These are phyloP conservation scores for Alternaria panax DNA, from an alignment of 2,329 filamentous ascomycete species.

Conservation along the genomic window DNA sequence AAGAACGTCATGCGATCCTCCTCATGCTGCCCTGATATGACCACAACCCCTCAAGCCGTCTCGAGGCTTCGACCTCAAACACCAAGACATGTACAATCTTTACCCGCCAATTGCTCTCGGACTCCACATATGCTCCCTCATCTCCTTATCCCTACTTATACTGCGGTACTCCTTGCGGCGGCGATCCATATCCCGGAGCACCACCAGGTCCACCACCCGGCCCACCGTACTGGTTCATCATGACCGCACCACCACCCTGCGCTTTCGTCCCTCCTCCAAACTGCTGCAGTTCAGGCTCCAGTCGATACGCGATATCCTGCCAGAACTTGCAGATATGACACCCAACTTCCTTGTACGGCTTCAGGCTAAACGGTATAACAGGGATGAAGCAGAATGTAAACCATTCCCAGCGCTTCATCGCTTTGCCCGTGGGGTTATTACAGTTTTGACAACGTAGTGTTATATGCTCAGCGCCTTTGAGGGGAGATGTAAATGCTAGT, in stretches of 20 bases:
- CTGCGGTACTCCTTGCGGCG: constrained; percentile 22
- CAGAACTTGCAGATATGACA: constrained; percentile 81
- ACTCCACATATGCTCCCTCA: not conserved
- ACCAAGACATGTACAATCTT: not conserved
- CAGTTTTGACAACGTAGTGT: constrained; percentile 62
- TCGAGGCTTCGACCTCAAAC: not conserved
- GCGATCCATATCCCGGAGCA: constrained; percentile 15
- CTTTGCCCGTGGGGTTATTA: constrained; percentile 55
- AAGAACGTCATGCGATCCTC: not conserved
- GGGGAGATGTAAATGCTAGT: constrained; percentile 55
- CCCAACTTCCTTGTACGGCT: constrained; percentile 67
- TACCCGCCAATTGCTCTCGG: too few species aligned
- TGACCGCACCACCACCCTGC: constrained; percentile 23
- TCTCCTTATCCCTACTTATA: constrained; percentile 13
- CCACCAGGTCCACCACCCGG: not conserved
- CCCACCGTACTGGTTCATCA: constrained; percentile 24
- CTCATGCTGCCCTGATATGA: not conserved
- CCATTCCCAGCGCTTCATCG: constrained; percentile 58
- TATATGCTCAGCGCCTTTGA: constrained; percentile 59
- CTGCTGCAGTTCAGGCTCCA: constrained; percentile 45
- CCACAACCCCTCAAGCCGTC: not conserved
- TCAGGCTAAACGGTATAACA: constrained; percentile 71
- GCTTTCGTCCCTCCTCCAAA: constrained; percentile 23
- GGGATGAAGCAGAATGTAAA: constrained; percentile 84
- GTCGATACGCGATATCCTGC: constrained; percentile 62